Evolutionary conservation across 139 green algal genomes (phyloP).

Genomic region (Zygnema circumcarinatum): DNA sequence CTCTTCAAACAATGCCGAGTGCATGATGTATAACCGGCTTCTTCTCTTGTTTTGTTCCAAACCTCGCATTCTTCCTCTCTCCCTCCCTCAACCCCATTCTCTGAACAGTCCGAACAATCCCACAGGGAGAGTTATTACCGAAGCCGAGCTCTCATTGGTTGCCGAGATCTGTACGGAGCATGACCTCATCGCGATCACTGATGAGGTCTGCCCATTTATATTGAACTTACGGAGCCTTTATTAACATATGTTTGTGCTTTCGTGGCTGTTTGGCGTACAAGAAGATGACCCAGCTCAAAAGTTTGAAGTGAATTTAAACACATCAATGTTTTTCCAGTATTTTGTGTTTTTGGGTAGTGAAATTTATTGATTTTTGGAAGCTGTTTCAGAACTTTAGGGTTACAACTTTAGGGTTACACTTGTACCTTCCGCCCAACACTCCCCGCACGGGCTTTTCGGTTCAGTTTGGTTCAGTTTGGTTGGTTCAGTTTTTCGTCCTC

Average conservation of each 20-base stretch:
- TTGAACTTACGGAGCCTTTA: background rate
- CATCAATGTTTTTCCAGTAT: background rate
- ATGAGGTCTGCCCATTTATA: conserved; percentile 33
- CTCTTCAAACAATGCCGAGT: background rate
- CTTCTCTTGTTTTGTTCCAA: too few species aligned
- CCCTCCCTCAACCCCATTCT: background rate
- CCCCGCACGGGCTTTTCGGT: too few species aligned
- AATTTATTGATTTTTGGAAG: too few species aligned
- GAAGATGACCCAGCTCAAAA: background rate
- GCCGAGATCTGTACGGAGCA: conserved; percentile 18
- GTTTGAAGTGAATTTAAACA: too few species aligned
- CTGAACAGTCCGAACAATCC: conserved; percentile 51
- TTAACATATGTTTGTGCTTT: background rate
- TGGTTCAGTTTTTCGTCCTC: background rate
- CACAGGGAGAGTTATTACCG: conserved; percentile 49
- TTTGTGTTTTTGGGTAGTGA: too few species aligned
- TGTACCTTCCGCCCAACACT: too few species aligned
- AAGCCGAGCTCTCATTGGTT: conserved; percentile 17
- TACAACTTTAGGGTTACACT: too few species aligned
- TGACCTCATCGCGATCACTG: conserved; percentile 52
- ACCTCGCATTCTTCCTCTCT: background rate
- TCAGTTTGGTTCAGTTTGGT: background rate
- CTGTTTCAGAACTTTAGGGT: too few species aligned
- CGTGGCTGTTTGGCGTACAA: background rate
- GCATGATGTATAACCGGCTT: background rate